phyloP scores from a whole-genome alignment of 805 yeast species.

The Candida verbasci region DNA sequence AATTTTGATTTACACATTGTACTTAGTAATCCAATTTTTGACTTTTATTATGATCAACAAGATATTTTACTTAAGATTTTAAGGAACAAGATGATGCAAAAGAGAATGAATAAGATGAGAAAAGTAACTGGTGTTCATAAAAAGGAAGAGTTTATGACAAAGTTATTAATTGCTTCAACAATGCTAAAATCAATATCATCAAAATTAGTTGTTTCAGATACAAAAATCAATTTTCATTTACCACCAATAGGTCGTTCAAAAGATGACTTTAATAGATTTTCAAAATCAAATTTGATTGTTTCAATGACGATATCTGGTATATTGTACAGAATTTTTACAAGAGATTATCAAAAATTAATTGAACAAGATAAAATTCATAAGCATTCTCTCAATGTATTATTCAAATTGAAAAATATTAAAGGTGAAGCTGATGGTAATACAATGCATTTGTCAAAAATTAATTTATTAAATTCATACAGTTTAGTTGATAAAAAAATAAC shows the following conservation, averaged over 20 bases:
- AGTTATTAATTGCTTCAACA: constrained; percentile 2
- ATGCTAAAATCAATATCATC: constrained; percentile 17
- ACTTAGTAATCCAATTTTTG: constrained; percentile 31
- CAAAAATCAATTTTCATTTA: constrained; percentile 23
- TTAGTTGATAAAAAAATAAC: constrained; percentile 17
- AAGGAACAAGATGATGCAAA: constrained; percentile 7
- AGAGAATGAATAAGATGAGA: constrained; percentile 7
- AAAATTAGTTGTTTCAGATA: constrained; percentile 28
- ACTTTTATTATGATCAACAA: constrained; percentile 36
- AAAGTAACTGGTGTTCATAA: constrained; percentile 7
- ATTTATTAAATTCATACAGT: constrained; percentile 22
- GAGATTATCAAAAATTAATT: constrained; percentile 14
- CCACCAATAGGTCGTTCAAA: constrained; percentile 18
- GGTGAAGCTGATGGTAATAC: constrained; percentile 29
- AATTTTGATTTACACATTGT: constrained; percentile 15
- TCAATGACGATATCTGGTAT: constrained; percentile 19
- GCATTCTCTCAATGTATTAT: constrained; percentile 17
- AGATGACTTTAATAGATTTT: constrained; percentile 18
- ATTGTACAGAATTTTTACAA: constrained; percentile 24
- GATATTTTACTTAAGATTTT: constrained; percentile 12
- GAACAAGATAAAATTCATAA: constrained; percentile 8
- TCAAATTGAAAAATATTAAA: constrained; percentile 28
- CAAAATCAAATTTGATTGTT: constrained; percentile 23
- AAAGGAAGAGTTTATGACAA: constrained; percentile 6
- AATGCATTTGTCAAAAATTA: constrained; percentile 22